Evolutionary conservation across 2,329 filamentous ascomycete species (phyloP).

Genomic region (Nemania sp.): DNA sequence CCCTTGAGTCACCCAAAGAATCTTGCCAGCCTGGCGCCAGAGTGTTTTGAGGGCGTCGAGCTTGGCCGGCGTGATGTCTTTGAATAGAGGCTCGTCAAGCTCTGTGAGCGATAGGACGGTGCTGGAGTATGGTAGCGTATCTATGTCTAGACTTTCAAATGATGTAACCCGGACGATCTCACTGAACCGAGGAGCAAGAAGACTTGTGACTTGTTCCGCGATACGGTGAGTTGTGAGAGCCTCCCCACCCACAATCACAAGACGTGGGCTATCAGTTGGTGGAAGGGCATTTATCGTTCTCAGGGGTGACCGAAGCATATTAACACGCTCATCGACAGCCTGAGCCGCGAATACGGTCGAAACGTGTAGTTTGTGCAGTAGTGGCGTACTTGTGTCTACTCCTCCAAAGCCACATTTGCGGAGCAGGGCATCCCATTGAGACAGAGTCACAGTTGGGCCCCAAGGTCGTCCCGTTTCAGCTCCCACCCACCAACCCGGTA

Average conservation of each 20-base stretch:
- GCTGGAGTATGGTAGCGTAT: not conserved
- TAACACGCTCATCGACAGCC: conserved; percentile 48
- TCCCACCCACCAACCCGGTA: conserved; percentile 55
- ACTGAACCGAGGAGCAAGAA: not conserved
- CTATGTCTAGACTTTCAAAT: not conserved
- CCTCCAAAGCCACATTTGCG: conserved; percentile 31
- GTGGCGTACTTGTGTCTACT: conserved; percentile 26
- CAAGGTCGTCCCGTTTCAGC: conserved; percentile 45
- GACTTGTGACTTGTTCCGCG: not conserved
- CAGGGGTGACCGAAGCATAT: conserved; percentile 6
- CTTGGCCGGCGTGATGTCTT: conserved; percentile 34
- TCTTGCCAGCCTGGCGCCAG: not conserved
- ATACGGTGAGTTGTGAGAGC: not conserved
- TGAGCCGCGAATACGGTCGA: conserved; percentile 52
- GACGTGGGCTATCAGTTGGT: too few relatives aligned
- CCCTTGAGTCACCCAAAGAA: conserved; percentile 29
- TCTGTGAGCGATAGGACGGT: conserved; percentile 44
- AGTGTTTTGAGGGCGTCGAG: conserved; percentile 23
- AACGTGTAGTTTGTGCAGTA: too few relatives aligned
- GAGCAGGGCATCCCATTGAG: conserved; percentile 46
- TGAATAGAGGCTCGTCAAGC: conserved; percentile 47
- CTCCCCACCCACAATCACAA: conserved; percentile 24
- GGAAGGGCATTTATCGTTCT: not conserved
- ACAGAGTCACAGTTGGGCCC: conserved; percentile 34
- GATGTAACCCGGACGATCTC: conserved; percentile 1